Conservation (phyloP, 2,329 filamentous ascomycete species). For the Pyrenophora tritici-repentis region DNA sequence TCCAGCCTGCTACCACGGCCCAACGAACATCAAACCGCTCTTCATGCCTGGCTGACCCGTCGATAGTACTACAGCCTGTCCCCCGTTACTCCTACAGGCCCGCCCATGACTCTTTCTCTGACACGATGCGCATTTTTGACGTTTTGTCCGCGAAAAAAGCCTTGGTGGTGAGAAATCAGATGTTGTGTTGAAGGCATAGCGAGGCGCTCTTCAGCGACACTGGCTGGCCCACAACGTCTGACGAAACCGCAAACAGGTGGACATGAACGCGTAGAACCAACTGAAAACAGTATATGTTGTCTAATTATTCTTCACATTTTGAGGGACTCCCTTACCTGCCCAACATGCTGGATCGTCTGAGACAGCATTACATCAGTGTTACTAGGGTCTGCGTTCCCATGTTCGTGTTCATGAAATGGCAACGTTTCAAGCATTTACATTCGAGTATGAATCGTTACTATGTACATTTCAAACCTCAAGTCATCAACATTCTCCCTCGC, state of each 20-base stretch:
- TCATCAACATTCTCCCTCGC: background rate
- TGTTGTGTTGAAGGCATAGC: background rate
- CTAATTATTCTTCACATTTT: background rate
- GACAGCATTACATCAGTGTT: background rate
- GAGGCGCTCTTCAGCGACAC: background rate
- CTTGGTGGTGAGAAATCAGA: conserved; percentile 17
- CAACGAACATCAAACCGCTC: conserved; percentile 20
- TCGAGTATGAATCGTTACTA: conserved; percentile 1
- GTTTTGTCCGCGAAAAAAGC: background rate
- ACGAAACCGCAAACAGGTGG: background rate
- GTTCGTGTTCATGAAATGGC: background rate
- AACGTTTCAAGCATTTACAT: background rate
- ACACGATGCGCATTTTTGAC: background rate
- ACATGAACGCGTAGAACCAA: background rate
- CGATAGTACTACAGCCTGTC: background rate
- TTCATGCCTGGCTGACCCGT: conserved; percentile 1
- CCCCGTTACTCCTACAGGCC: background rate
- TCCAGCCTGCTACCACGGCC: conserved; percentile 21
- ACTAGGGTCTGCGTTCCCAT: background rate
- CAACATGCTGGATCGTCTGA: background rate
- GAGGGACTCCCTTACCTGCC: background rate
- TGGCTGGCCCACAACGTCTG: background rate
- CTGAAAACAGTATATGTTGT: background rate
- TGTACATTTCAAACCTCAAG: conserved; percentile 20
- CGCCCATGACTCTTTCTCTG: background rate